Evolutionary conservation across 495 filamentous ascomycete genomes (phyloP).

Genomic region (Entonaema liquescens): DNA sequence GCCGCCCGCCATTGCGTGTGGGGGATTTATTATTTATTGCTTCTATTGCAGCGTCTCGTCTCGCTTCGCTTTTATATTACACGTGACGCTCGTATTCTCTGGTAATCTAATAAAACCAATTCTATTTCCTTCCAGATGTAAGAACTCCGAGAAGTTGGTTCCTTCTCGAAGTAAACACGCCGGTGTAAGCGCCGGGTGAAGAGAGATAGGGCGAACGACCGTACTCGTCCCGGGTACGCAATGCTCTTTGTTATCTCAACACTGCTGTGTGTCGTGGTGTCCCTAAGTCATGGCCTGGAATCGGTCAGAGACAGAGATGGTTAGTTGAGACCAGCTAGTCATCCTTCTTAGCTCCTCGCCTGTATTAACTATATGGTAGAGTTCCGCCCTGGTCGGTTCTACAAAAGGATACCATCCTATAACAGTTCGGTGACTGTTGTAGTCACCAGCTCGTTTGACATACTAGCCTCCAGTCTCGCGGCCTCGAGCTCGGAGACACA

Average conservation of each 20-base stretch:
- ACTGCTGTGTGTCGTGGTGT: constrained; percentile 37
- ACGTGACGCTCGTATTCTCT: constrained; percentile 29
- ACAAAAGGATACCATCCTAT: constrained; percentile 24
- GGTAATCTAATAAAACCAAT: constrained; percentile 32
- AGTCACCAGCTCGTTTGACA: constrained; percentile 28
- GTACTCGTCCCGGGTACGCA: constrained; percentile 29
- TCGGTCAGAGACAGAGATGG: constrained; percentile 19
- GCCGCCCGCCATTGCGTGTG: constrained; percentile 19
- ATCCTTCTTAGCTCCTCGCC: constrained; percentile 5
- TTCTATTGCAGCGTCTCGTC: constrained; percentile 23
- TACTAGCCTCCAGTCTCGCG: constrained; percentile 26
- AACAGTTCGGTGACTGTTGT: constrained; percentile 32
- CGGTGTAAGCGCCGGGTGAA: constrained; percentile 39
- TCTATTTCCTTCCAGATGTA: constrained; percentile 33
- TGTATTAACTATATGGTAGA: constrained; percentile 31
- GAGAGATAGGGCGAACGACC: constrained; percentile 27
- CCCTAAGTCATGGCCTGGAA: constrained; percentile 35
- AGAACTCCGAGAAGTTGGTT: constrained; percentile 34
- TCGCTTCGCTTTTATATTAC: constrained; percentile 26
- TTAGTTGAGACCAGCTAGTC: constrained; percentile 22
- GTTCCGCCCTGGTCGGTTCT: constrained; percentile 24
- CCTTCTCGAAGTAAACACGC: constrained; percentile 36
- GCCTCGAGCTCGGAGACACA: constrained; percentile 19
- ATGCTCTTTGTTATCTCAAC: constrained; percentile 34
- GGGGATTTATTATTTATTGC: constrained; percentile 12